Base-by-base conservation (phyloP, 495 filamentous ascomycete species). In the Podospora sp. region DNA sequence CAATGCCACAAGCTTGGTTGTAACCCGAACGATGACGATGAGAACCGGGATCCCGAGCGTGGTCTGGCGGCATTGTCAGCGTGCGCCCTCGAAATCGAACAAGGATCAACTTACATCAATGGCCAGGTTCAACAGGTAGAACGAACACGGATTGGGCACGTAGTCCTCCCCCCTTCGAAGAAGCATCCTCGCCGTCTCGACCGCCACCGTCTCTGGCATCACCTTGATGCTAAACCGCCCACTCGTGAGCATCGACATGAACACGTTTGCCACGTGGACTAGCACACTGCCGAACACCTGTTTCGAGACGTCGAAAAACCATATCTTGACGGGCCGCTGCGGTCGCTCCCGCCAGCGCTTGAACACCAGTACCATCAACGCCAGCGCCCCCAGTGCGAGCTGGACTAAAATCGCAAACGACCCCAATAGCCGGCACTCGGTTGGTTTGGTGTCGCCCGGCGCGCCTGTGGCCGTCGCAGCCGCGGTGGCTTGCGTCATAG, bases 231-330 rank as follows among this genome's bases (percentile, higher is more conserved):
- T 78, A 79, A 93, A 88, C 73, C 90, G 86, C 21, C 94, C 94
- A 57, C 91, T 92, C 5, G 91, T 94, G 62, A 98, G 84, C 92
- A 99, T 91, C 53, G 92, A 96, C 89, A 99, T 94, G 72, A 97
- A 83, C 9, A 99, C 85, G 75, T 99, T 99, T 22, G 92, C 89
- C 27, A 92, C 83, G 77, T 99, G 95, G 25, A 97, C 87, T 81
- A 99, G 85, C 52, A 91, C 87, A 52, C 92, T 93, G 11, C 95
- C 95, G 68, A 97, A 90, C n/a, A 99, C 93, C 81, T 99, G 95
- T 81, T 99, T 99, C 18, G 91, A 94, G 35, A 89, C 95, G 78
- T 99, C 95, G 75, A 98, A 98, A 71, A 89, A 92, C 94, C 94
- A 99, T 68, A 99, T 91, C 78, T 92, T 92, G 63, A 98, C 65